Evolutionary conservation across 371 early-diverging fungal genomes (phyloP).

Genomic region (Phascolomyces articulosus): DNA sequence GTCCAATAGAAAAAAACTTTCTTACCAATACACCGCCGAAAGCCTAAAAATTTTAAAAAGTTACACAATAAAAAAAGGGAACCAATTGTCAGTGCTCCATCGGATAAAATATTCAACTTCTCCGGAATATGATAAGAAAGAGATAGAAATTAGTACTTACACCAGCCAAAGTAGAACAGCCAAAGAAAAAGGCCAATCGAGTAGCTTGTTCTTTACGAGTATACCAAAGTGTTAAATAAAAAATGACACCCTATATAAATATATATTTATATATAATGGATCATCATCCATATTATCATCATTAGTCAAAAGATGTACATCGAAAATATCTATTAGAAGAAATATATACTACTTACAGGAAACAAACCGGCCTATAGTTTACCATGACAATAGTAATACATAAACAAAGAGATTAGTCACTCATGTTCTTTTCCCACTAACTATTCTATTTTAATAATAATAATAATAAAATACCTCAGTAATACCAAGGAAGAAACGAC

Average conservation of each 20-base stretch:
- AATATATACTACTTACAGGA: neutral
- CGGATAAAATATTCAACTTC: no score
- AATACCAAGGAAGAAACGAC: slow-evolving; percentile 74
- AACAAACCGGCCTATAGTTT: slow-evolving; percentile 8
- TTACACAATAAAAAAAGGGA: neutral
- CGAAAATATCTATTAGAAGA: no score
- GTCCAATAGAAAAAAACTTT: slow-evolving; percentile 2
- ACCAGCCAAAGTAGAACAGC: slow-evolving; percentile 70
- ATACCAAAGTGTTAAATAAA: slow-evolving; percentile 56
- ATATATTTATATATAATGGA: no score
- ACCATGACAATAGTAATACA: neutral
- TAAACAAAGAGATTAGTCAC: neutral
- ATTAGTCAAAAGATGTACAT: no score
- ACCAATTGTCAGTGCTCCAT: slow-evolving; percentile 9
- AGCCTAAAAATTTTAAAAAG: slow-evolving; percentile 29
- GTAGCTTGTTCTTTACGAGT: slow-evolving; percentile 69
- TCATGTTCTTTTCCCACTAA: no score
- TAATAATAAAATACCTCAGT: no score
- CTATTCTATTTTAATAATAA: no score
- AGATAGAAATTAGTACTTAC: slow-evolving; percentile 41
- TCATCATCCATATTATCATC: no score
- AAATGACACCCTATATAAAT: slow-evolving; percentile 33
- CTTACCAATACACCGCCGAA: slow-evolving; percentile 56
- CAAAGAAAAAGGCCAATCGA: slow-evolving; percentile 72
- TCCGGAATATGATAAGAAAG: no score